Percentiles rank a stretch among this genome's conserved stretches.
Conservation (phyloP, 805 yeast genomes). For the Nakazawaea populi region DNA sequence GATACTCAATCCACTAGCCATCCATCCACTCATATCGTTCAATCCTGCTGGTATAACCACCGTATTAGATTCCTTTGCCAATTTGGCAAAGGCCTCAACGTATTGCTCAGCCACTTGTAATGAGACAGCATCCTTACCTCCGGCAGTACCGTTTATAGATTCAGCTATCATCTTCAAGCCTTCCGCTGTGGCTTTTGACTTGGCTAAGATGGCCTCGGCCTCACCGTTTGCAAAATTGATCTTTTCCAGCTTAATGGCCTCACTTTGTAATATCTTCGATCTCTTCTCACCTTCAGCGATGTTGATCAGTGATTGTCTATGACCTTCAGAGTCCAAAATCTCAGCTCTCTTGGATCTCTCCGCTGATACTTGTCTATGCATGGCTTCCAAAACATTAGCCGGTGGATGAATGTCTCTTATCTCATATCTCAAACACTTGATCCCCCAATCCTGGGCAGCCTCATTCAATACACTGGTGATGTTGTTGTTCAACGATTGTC, state of each 20-base stretch:
- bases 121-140: constrained; percentile 68
- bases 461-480: constrained; percentile 78
- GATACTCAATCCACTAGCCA: constrained; percentile 73
- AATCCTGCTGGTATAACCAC: constrained; percentile 72
- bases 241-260: constrained; percentile 56
- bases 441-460: constrained; percentile 85
- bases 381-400: constrained; percentile 75
- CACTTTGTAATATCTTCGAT: constrained; percentile 67
- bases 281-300: constrained; percentile 79
- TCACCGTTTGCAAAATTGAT: constrained; percentile 72
- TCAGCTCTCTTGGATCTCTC: constrained; percentile 86
- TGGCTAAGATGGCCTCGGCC: constrained; percentile 59
- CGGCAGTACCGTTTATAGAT: constrained; percentile 63
- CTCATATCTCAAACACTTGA: constrained; percentile 76
- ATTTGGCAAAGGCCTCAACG: constrained; percentile 72
- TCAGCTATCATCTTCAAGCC: constrained; percentile 59
- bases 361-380: constrained; percentile 88
- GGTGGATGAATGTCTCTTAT: constrained; percentile 89
- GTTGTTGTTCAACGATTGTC: constrained; percentile 65
- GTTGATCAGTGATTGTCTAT: constrained; percentile 71
- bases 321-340: constrained; percentile 82
- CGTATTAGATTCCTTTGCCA: constrained; percentile 79
- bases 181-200: constrained; percentile 68
- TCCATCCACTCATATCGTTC: constrained; percentile 67
- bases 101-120: constrained; percentile 81